These are phyloP conservation scores for Candida rishiriensis DNA, from an alignment of 805 yeast species.

Conservation along the genomic window DNA sequence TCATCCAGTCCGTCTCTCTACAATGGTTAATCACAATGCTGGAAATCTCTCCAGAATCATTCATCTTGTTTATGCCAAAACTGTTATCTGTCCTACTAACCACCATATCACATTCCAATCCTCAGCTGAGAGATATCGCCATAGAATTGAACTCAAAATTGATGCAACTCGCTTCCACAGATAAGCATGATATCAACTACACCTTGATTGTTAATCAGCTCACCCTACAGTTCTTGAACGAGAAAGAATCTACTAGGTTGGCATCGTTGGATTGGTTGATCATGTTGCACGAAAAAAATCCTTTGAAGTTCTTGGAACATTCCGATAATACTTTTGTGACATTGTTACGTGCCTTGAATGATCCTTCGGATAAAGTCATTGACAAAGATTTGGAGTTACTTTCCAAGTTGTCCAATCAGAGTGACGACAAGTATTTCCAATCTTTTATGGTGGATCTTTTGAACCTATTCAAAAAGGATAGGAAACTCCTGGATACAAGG, in stretches of 20 bases:
- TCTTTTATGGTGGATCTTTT: constrained; percentile 71
- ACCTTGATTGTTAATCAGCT: constrained; percentile 65
- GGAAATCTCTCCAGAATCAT: constrained; percentile 68
- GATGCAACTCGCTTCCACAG: constrained; percentile 42
- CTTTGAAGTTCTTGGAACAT: constrained; percentile 49
- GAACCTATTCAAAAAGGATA: constrained; percentile 63
- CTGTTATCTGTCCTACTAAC: constrained; percentile 65
- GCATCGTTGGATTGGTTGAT: constrained; percentile 89
- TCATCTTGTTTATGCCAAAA: constrained; percentile 70
- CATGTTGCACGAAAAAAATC: constrained; percentile 70
- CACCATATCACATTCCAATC: constrained; percentile 51
- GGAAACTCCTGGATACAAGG: constrained; percentile 58
- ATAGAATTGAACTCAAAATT: constrained; percentile 52
- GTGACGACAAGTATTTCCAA: constrained; percentile 71
- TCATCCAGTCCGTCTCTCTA: constrained; percentile 73
- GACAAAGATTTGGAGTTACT: constrained; percentile 66
- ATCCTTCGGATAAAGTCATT: constrained; percentile 73
- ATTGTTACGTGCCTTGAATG: constrained; percentile 63
- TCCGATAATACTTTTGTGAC: constrained; percentile 69
- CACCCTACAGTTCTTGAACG: constrained; percentile 66
- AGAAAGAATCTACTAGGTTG: constrained; percentile 75
- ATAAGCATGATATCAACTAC: constrained; percentile 37
- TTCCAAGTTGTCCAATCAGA: constrained; percentile 66
- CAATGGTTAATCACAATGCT: constrained; percentile 78
- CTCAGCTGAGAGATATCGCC: constrained; percentile 49